Evolutionary conservation across 2,329 filamentous ascomycete genomes (phyloP).

Genomic region (Ilyonectria robusta): DNA sequence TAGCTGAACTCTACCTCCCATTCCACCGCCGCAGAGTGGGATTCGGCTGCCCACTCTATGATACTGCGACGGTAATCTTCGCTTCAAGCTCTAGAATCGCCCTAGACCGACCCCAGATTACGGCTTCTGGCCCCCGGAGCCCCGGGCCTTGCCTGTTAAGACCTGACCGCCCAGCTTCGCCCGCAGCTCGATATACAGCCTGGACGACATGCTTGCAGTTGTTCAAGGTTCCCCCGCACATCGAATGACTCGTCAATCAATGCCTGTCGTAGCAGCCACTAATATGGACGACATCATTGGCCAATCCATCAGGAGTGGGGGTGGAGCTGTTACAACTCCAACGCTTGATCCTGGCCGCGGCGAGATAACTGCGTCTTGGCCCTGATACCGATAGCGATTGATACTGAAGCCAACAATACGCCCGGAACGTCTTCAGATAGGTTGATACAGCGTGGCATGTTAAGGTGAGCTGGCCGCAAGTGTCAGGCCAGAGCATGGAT

Average conservation of each 20-base stretch:
- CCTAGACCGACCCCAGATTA: slow-evolving; percentile 4
- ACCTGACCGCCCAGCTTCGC: slow-evolving; percentile 1
- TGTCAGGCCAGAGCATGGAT: slow-evolving; percentile 30
- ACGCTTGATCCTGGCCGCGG: slow-evolving; percentile 10
- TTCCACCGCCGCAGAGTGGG: background rate
- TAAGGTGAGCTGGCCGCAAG: slow-evolving; percentile 19
- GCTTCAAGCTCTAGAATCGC: background rate
- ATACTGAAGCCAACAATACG: background rate
- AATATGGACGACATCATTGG: slow-evolving; percentile 18
- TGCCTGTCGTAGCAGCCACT: slow-evolving; percentile 1
- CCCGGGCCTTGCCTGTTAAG: background rate
- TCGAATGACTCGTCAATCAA: slow-evolving; percentile 20
- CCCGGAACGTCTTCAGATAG: background rate
- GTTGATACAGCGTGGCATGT: slow-evolving; percentile 23
- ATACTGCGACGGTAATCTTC: background rate
- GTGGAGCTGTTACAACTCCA: slow-evolving; percentile 9
- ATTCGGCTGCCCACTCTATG: background rate
- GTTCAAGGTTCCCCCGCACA: slow-evolving; percentile 11
- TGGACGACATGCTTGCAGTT: background rate
- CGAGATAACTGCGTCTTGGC: slow-evolving; percentile 23
- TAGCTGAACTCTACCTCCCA: slow-evolving; percentile 1
- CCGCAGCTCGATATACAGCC: slow-evolving; percentile 1
- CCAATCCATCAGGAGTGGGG: slow-evolving; percentile 26
- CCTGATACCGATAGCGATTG: slow-evolving; percentile 14
- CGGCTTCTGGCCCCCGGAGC: background rate